phyloP scores from a whole-genome alignment of 2,329 filamentous ascomycete species.

The Hypoxylon sp. region DNA sequence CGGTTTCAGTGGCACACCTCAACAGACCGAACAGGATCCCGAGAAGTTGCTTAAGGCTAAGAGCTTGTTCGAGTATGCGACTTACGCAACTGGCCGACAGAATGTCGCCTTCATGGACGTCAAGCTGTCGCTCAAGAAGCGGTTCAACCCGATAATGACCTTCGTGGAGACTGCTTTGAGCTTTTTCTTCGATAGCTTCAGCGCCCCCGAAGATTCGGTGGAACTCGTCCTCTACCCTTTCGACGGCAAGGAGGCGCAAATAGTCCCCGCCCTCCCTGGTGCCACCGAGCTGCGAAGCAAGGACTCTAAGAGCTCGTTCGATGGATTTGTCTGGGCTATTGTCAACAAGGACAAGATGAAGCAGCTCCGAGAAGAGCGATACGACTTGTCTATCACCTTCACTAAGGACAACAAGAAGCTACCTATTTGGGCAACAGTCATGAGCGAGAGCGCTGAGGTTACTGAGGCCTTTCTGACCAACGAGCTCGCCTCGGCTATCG shows the following conservation, averaged over 20 bases:
- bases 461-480: slow-evolving; percentile 88
- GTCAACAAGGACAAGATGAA: slow-evolving; percentile 98
- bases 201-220: slow-evolving; percentile 77
- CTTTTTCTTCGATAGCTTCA: slow-evolving; percentile 85
- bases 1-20: slow-evolving; percentile 77
- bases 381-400: slow-evolving; percentile 91
- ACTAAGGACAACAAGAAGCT: slow-evolving; percentile 95
- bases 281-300: slow-evolving; percentile 69
- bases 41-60: slow-evolving; percentile 84
- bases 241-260: slow-evolving; percentile 88
- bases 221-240: slow-evolving; percentile 89
- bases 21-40: slow-evolving; percentile 61
- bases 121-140: slow-evolving; percentile 84
- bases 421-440: slow-evolving; percentile 89
- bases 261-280: slow-evolving; percentile 76
- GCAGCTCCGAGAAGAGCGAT: slow-evolving; percentile 89
- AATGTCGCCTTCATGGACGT: slow-evolving; percentile 94
- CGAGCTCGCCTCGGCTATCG: slow-evolving; percentile 86
- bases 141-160: slow-evolving; percentile 82
- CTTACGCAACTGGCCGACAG: slow-evolving; percentile 91
- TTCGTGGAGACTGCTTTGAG: slow-evolving; percentile 75
- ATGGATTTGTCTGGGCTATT: slow-evolving; percentile 94
- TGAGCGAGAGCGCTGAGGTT: slow-evolving; percentile 97
- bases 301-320: slow-evolving; percentile 78
- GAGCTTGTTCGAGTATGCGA: slow-evolving; percentile 85